These are phyloP conservation scores for Diaporthe citriasiana DNA, from an alignment of 2,329 filamentous ascomycete species.

Conservation along the genomic window DNA sequence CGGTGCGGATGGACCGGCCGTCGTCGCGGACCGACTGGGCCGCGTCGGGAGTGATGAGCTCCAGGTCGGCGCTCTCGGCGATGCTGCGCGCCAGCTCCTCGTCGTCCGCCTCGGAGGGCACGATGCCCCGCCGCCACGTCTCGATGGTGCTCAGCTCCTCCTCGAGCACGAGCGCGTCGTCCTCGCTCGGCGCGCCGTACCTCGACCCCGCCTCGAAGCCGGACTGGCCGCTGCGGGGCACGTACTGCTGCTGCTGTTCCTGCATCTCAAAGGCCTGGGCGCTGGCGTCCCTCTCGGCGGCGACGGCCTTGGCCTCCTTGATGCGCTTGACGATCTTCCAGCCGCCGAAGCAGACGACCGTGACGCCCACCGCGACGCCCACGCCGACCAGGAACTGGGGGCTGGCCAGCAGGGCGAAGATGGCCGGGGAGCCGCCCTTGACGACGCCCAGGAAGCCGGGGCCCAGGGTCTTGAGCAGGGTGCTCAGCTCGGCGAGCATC, in stretches of 20 bases:
- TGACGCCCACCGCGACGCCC: slow-evolving; percentile 91
- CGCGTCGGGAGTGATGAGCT: slow-evolving; percentile 71
- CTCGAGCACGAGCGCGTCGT: slow-evolving; percentile 70
- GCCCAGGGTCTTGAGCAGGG: slow-evolving; percentile 84
- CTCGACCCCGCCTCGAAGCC: slow-evolving; percentile 21
- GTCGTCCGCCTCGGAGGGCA: slow-evolving; percentile 58
- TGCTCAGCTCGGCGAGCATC: slow-evolving; percentile 91
- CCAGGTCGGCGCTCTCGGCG: slow-evolving; percentile 56
- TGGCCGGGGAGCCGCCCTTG: slow-evolving; percentile 85
- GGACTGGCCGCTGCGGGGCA: slow-evolving; percentile 9
- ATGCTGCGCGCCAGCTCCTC: slow-evolving; percentile 50
- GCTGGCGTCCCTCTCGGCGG: slow-evolving; percentile 46
- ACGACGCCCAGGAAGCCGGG: slow-evolving; percentile 82
- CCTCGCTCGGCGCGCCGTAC: slow-evolving; percentile 47
- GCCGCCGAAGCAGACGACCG: slow-evolving; percentile 93
- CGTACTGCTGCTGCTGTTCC: slow-evolving; percentile 15
- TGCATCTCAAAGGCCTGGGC: slow-evolving; percentile 48
- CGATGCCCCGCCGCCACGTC: slow-evolving; percentile 70
- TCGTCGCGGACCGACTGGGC: slow-evolving; percentile 59
- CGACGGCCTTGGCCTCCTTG: slow-evolving; percentile 55
- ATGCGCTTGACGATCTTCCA: slow-evolving; percentile 98
- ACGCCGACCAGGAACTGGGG: slow-evolving; percentile 96
- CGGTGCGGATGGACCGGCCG: slow-evolving; percentile 54
- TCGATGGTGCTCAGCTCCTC: slow-evolving; percentile 72
- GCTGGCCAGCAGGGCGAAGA: slow-evolving; percentile 87